Evolutionary conservation across 2,329 filamentous ascomycete species (phyloP), one percentile per base, ranked within the genome.

Genomic region (Phialophora chinensis): DNA sequence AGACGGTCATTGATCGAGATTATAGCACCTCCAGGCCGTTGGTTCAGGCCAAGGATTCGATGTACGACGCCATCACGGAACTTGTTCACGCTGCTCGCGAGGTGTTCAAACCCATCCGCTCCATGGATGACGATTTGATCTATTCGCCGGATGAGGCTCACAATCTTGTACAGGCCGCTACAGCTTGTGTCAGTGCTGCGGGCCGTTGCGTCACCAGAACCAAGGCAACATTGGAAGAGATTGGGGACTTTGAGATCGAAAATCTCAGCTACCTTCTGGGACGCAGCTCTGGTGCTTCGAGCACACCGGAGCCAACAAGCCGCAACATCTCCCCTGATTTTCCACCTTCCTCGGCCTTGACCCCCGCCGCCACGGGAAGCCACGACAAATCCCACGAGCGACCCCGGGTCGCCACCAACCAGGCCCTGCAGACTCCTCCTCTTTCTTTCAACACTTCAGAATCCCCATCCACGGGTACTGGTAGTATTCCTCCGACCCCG

Each of bases 121-220:
- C 85, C 7, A 88, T 90, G 12, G 87, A 90, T 29, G 85, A 86
- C 35, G 91, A 93, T 67, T 88, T 94, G 66, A 83, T 96, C 38
- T 90, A 96, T 72, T 87, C 93, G 78, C 91, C 91, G 1, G 88
- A 92, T 67, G 90, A 94, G 74, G 92, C 92, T 71, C 88, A 87
- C 70, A 85, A 88, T 31, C 84, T 97, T 49, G 86, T 95, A 35
- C 84, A 86, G 67, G 91, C 92, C 23, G 93, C 93, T 8, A 97
- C 93, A 6, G 88, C 87, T 66, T 97, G 93, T 75, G 93, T 99
- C 29, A 90, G 92, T 72, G 91, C 92, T 25, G 93, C 93, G 53
- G 94, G 94, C 49, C 93, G 97, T 72, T 97, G 94, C 77, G 91
- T 97, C 23, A 89, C 91, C 6, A 94, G 93, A 79, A 90, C 93